These are phyloP conservation scores for Pugionium dolabratum DNA, from an alignment of 345 rosid genomes.

Conservation along the genomic window DNA sequence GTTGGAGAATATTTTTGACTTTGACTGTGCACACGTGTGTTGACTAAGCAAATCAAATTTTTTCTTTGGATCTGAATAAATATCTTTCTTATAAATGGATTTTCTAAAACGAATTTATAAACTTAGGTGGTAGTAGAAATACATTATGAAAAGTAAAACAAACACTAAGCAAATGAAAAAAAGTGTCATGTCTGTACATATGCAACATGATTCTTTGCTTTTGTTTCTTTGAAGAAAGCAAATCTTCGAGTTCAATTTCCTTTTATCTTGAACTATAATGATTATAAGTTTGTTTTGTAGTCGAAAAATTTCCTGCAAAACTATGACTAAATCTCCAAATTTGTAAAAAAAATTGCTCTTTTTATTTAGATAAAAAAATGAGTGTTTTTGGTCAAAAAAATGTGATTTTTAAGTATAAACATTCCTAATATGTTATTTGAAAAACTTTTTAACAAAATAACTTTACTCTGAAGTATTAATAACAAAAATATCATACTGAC, in stretches of 20 bases:
- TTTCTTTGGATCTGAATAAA: constrained; percentile 3
- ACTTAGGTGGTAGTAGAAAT: too few relatives aligned
- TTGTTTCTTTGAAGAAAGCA: constrained; percentile 1
- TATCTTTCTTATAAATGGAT: not conserved
- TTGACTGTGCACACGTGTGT: constrained; percentile 39
- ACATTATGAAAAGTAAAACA: too few relatives aligned
- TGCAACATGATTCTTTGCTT: constrained; percentile 21
- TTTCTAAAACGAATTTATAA: not conserved
- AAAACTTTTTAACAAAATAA: too few relatives aligned
- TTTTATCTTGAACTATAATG: not conserved
- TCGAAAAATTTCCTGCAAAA: too few relatives aligned
- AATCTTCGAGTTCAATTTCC: not conserved
- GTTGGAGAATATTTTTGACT: constrained; percentile 31
- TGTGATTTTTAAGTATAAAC: too few relatives aligned
- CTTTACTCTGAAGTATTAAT: too few relatives aligned
- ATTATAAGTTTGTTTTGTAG: not conserved
- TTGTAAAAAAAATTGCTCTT: too few relatives aligned
- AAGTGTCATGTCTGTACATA: constrained; percentile 16
- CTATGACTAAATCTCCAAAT: too few relatives aligned
- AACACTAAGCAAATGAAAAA: not conserved
- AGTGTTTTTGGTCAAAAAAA: too few relatives aligned
- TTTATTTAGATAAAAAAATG: too few relatives aligned
- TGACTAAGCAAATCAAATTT: constrained; percentile 13
- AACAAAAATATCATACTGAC: too few relatives aligned
- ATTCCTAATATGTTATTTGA: too few relatives aligned